Base-by-base conservation (phyloP, 371 early-diverging fungal genomes). In the Synchytrium microbalum region DNA sequence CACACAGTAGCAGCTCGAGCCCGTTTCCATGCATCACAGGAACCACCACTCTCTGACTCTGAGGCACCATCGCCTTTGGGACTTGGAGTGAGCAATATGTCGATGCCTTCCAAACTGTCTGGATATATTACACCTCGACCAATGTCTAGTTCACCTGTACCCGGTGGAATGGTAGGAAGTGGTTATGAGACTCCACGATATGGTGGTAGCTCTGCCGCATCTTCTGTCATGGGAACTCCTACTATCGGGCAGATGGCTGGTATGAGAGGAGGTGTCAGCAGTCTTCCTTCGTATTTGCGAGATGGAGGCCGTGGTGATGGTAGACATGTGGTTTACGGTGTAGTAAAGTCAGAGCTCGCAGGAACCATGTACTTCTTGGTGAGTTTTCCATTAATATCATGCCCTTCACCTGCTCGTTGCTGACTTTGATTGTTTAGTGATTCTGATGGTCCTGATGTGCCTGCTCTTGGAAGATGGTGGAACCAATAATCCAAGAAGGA, bases 1-100 rank as follows among this genome's bases (percentile, higher is more conserved):
- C 88, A 95, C 71, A 72, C 93, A 2, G 86, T 92, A 0, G 91
- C 92, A 0, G 80, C 79, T 8, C 78, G 92, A 59, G 90, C 91
- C 0, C 82, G 93, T 46, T 91, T 89, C 82, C 94, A 95, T 64
- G 76, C 73, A 14, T 69, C 73, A 38, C 46, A 38, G 19, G 46
- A 38, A 38, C 46, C 46, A 5, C 46, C 46, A 38, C 5, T 19
- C 5, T 38, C 46, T 19, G 46, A 38, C 5, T 38, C 46, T 38
- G 46, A 38, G 46, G 10, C 46, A 38, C 10, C 46, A 38, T 38
- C 46, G 19, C 19, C 19, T 10, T 10, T 38, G 46, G 19, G 10
- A 38, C 46, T 38, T 10, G 46, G 46, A 5, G 46, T 38, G 19
- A 38, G 10, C 10, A 19, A 19, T 10, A 10, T 38, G 19, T n/a